Base-by-base conservation (phyloP, 345 rosid species). In the Triadica sebifera region DNA sequence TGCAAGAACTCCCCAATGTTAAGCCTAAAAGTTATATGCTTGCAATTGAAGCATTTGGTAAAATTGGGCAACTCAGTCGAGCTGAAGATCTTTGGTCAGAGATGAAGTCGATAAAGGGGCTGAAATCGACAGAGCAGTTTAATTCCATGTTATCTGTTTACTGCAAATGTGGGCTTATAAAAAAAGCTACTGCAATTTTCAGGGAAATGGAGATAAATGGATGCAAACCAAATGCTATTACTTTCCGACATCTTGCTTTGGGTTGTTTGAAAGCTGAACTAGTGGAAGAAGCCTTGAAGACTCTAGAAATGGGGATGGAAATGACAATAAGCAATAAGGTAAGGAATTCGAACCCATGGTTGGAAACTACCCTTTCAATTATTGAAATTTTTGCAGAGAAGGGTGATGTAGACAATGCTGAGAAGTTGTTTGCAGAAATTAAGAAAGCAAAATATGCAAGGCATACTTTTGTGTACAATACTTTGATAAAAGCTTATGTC, bases 71-170 rank as follows among this genome's bases (percentile, higher is more conserved):
- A 22, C 61, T 92, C 5, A 74, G 72, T 66, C 86, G 75, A 82
- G 94, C 97, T 47, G 98, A 92, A 81, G 96, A 90, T 76, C 75
- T 92, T 17, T 94, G 98, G 97, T 76, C 39, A 57, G 97, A 94
- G 80, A 87, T 94, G 97, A 87, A 85, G 81, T 77, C 81, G 10
- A 52, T 50, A 11, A 86, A 81, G 81, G 86, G 81, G 69, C 75
- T 87, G 75, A 89, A 85, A 78, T 85, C 87, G 70, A 89, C 90
- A 0, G 97, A 91, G 74, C 97, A 84, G 56, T 92, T 83, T 81
- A 94, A 94, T 82, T 89, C 93, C 77, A 75, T 91, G 59, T 77
- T 92, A 77, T 92, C 90, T 0, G 90, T 87, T 29, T 94, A 92
- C 65, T 89, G 95, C 78, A 88, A 79, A 74, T 77, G 75, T 57